Evolutionary conservation across 2,329 filamentous ascomycete species (phyloP), one percentile per base, ranked within the genome.

Genomic region (Canariomyces notabilis): DNA sequence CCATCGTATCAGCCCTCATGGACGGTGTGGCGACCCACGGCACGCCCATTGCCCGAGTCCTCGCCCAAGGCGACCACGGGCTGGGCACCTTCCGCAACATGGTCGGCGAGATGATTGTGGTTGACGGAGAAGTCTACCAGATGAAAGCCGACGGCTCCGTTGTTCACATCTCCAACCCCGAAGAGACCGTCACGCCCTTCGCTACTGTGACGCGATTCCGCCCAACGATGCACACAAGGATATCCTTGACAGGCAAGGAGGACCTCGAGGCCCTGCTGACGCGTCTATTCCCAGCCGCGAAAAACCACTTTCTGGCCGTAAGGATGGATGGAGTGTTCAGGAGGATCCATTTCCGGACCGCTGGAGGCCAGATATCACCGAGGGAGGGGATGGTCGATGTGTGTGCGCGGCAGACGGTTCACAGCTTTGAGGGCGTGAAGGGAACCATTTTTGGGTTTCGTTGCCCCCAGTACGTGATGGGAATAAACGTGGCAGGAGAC

Each of bases 111-210:
- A 63, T 67, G 60, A 63, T 66, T 37, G 46, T 66, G 11, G 48
- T 65, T 16, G 59, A 65, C 44, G 61, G 62, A 18, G 37, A 53
- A 2, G 49, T 61, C 21, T 65, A 61, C 49, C 63, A 65, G 44
- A 67, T 67, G 63, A 64, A 64, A 39, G 57, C 58, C 4, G 64
- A 67, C 47, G 63, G 62, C 2, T 55, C 59, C 18, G 55, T 64
- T 6, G 44, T 48, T 1, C 44, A 53, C 29, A 46, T 65, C 46
- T 49, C 57, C 33, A 37, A 56, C 21, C 48, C 57, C 12, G 43
- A 46, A 11, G 46, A 51, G 1, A 58, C 52, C 37, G 52, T 65
- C 45, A 57, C 62, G 1, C 64, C 64, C 9, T 67, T 66, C 40
- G 64, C 63, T 32, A 61, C 60, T 44, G 54, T 65, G 33, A 66